phyloP scores from a whole-genome alignment of 192 early-diverging fungal species.

The Allomyces macrogynus region DNA sequence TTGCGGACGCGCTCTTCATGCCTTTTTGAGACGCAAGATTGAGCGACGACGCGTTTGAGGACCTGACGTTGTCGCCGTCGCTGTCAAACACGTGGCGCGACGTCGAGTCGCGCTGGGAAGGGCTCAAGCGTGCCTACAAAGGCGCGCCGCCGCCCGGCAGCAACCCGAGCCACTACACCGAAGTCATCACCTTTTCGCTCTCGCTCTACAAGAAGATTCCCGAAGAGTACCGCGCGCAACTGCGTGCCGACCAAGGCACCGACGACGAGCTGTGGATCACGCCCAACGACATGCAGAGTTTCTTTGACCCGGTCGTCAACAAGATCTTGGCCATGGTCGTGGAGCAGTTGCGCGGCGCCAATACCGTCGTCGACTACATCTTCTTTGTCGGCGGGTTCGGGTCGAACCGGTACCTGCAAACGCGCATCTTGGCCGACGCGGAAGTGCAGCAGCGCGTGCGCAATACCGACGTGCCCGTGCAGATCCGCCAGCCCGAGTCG shows the following conservation, averaged over 20 bases:
- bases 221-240: background rate
- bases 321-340: slow-evolving; percentile 1
- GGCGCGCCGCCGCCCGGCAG: background rate
- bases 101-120: slow-evolving; percentile 1
- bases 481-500: background rate
- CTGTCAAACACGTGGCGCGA: slow-evolving; percentile 1
- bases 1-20: slow-evolving; percentile 1
- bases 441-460: background rate
- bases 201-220: background rate
- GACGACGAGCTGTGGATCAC: slow-evolving; percentile 2
- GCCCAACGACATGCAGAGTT: slow-evolving; percentile 1
- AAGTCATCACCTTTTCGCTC: background rate
- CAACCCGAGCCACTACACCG: background rate
- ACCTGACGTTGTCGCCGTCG: background rate
- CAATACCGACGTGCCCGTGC: background rate
- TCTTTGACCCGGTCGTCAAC: slow-evolving; percentile 5
- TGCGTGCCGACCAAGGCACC: background rate
- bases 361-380: slow-evolving; percentile 1
- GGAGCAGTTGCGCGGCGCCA: background rate
- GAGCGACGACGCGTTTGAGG: slow-evolving; percentile 4
- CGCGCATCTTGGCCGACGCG: background rate
- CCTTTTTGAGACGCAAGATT: slow-evolving; percentile 1
- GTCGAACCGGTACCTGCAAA: slow-evolving; percentile 3
- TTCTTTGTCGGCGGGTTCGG: slow-evolving; percentile 5
- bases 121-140: slow-evolving; percentile 1